Conservation (phyloP, 805 yeast species). For the Danielozyma ontarioensis region DNA sequence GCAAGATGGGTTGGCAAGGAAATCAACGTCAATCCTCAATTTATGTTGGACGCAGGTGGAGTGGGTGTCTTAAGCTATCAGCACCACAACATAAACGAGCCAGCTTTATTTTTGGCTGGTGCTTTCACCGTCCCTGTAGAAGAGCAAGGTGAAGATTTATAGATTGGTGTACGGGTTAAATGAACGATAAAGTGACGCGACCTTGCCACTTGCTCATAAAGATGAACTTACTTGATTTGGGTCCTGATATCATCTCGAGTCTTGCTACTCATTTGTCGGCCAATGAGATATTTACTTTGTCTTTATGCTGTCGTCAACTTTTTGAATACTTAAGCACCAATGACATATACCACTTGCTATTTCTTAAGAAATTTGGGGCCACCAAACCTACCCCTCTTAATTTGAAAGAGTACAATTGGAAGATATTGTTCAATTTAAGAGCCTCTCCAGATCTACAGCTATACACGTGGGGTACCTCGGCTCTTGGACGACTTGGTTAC, state of each 20-base stretch:
- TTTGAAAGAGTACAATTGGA: slow-evolving; percentile 43
- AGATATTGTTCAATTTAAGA: slow-evolving; percentile 39
- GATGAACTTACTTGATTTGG: no score
- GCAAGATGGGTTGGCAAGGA: slow-evolving; percentile 75
- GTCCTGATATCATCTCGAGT: slow-evolving; percentile 37
- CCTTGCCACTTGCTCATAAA: no score
- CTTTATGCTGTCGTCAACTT: slow-evolving; percentile 14
- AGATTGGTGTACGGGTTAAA: no score
- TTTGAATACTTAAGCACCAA: slow-evolving; percentile 22
- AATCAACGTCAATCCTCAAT: slow-evolving; percentile 65
- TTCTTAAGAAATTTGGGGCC: slow-evolving; percentile 38
- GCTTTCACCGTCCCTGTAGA: slow-evolving; percentile 72
- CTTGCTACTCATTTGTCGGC: slow-evolving; percentile 28
- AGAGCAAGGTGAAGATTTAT: slow-evolving; percentile 37
- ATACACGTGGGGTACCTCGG: slow-evolving; percentile 47
- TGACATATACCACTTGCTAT: slow-evolving; percentile 33
- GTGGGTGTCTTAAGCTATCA: slow-evolving; percentile 89
- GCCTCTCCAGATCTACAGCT: slow-evolving; percentile 28
- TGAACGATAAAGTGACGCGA: no score
- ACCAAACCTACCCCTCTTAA: slow-evolving; percentile 38
- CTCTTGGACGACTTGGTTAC: slow-evolving; percentile 45
- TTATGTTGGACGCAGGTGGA: slow-evolving; percentile 91
- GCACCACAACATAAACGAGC: slow-evolving; percentile 79
- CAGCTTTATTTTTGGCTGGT: slow-evolving; percentile 80
- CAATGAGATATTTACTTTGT: slow-evolving; percentile 36